Percentiles rank a stretch among this genome's conserved stretches.
phyloP scores from a whole-genome alignment of 371 early-diverging fungal species.

The Conidiobolus coronatus region DNA sequence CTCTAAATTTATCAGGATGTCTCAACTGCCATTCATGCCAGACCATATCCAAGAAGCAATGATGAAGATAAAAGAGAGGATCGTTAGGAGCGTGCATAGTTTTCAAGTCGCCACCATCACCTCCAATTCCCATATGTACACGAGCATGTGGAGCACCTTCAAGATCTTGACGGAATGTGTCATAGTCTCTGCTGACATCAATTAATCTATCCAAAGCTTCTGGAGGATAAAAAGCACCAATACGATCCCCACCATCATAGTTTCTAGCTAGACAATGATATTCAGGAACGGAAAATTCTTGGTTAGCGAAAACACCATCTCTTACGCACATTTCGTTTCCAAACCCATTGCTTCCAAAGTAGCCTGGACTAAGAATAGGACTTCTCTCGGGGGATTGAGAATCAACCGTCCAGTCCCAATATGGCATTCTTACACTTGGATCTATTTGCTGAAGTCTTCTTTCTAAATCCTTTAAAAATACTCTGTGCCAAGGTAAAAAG shows the following conservation, averaged over 20 bases:
- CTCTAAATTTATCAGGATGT: too few relatives aligned
- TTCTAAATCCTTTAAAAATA: conserved; percentile 12
- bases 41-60: conserved; percentile 2
- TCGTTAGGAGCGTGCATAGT: not conserved
- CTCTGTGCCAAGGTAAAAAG: conserved; percentile 20
- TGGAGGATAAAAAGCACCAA: conserved; percentile 15
- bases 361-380: conserved; percentile 4
- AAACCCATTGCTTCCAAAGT: conserved; percentile 9
- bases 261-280: conserved; percentile 11
- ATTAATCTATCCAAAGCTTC: conserved; percentile 12
- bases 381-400: conserved; percentile 6
- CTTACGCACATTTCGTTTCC: conserved; percentile 6
- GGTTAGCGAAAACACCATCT: conserved; percentile 5
- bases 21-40: not conserved
- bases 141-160: conserved; percentile 11
- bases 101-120: conserved; percentile 1
- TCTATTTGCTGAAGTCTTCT: conserved; percentile 11
- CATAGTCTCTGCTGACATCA: conserved; percentile 8
- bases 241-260: conserved; percentile 11
- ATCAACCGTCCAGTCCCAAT: conserved; percentile 22
- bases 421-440: conserved; percentile 15
- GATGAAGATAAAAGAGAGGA: conserved; percentile 5
- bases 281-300: conserved; percentile 1
- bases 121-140: not conserved
- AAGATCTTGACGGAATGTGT: conserved; percentile 13